Evolutionary conservation across 2,329 filamentous ascomycete genomes (phyloP).

Genomic region (Beauveria sp.): DNA sequence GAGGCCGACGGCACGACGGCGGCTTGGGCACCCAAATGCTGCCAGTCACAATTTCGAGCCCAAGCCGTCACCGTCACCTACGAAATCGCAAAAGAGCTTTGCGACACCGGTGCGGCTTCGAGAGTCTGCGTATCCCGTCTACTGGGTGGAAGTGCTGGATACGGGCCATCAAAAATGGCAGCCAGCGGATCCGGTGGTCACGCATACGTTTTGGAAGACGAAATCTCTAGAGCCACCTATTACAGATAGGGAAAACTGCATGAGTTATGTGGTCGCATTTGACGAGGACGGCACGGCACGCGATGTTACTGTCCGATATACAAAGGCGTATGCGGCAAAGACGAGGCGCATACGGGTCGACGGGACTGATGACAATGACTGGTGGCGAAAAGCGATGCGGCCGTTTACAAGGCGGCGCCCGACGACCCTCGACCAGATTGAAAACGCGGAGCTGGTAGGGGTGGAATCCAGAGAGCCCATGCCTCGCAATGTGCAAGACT

Average conservation of each 20-base stretch:
- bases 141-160: constrained; percentile 92
- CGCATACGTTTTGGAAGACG: constrained; percentile 65
- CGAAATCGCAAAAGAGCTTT: constrained; percentile 17
- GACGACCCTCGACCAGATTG: constrained; percentile 72
- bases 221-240: constrained; percentile 75
- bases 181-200: constrained; percentile 77
- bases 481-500: constrained; percentile 79
- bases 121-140: constrained; percentile 75
- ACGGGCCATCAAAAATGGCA: constrained; percentile 86
- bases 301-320: constrained; percentile 84
- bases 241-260: constrained; percentile 64
- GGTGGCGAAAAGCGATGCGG: constrained; percentile 47
- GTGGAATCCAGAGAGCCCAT: constrained; percentile 71
- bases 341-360: constrained; percentile 79
- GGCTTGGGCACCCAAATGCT: constrained; percentile 48
- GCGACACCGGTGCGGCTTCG: constrained; percentile 35
- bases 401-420: constrained; percentile 34
- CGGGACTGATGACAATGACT: constrained; percentile 34
- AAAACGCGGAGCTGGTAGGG: constrained; percentile 67
- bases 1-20: constrained; percentile 34
- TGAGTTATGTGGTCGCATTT: constrained; percentile 81
- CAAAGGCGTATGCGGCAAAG: constrained; percentile 84
- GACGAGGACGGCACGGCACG: constrained; percentile 69
- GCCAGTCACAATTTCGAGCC: constrained; percentile 44
- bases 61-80: constrained; percentile 28